A percentile compares a stretch with the other conserved stretches of the same genome.
phyloP scores from a whole-genome alignment of 2,329 filamentous ascomycete genomes.

The Pseudocercospora crystallina region DNA sequence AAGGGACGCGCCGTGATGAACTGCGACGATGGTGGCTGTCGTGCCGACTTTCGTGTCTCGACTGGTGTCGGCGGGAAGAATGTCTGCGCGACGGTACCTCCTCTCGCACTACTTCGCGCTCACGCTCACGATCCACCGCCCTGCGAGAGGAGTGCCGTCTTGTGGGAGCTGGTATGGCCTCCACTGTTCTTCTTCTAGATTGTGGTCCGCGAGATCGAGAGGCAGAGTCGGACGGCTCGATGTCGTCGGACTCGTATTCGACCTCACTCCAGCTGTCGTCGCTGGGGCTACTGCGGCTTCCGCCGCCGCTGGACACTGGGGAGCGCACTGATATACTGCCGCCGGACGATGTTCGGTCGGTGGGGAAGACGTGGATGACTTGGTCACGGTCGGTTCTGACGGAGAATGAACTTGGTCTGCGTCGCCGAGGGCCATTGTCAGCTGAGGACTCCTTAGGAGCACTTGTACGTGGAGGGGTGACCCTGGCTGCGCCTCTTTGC shows the following conservation, averaged over 20 bases:
- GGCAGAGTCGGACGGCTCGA: constrained; percentile 52
- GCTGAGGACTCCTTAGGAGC: constrained; percentile 17
- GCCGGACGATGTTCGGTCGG: constrained; percentile 29
- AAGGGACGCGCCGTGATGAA: constrained; percentile 28
- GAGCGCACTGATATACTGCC: constrained; percentile 33
- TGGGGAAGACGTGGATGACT: constrained; percentile 27
- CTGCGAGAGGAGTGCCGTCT: constrained; percentile 43
- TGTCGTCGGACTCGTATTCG: constrained; percentile 40
- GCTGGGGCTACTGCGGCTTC: constrained; percentile 27
- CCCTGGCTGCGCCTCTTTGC: constrained; percentile 18
- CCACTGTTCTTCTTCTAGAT: constrained; percentile 36
- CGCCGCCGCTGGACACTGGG: constrained; percentile 29
- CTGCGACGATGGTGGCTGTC: constrained; percentile 28
- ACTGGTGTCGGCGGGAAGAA: constrained; percentile 25
- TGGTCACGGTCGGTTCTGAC: constrained; percentile 25
- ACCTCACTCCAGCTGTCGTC: constrained; percentile 32
- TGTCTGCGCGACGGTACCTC: constrained; percentile 26
- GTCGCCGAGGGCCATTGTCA: constrained; percentile 24
- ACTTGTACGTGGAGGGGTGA: constrained; percentile 15
- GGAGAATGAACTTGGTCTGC: constrained; percentile 22
- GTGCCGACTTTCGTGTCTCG: constrained; percentile 23
- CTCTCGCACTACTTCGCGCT: constrained; percentile 12
- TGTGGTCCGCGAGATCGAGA: constrained; percentile 40
- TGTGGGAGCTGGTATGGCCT: constrained; percentile 34
- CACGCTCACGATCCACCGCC: constrained; percentile 20